Percentiles rank a stretch among this genome's conserved stretches.
Evolutionary conservation across 1,139 yeast genomes (phyloP).

Genomic region (Debaryomyces singareniensis): DNA sequence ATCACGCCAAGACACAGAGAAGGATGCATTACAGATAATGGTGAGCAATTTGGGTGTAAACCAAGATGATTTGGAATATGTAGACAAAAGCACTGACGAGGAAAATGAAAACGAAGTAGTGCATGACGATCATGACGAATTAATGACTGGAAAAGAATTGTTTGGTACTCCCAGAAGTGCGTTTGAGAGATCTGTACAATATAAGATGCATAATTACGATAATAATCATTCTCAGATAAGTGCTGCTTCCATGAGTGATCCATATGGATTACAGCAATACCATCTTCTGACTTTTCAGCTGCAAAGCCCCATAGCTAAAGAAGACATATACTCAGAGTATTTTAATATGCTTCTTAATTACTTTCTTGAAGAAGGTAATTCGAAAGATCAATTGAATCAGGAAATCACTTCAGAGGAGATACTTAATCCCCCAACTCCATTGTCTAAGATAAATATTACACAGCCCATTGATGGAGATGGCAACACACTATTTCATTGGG

Average conservation of each 20-base stretch:
- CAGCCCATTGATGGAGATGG: slow-evolving; percentile 91
- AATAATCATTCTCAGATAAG: background rate
- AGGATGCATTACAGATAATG: slow-evolving; percentile 33
- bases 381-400: slow-evolving; percentile 11
- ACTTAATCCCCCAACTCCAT: slow-evolving; percentile 37
- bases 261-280: slow-evolving; percentile 20
- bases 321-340: slow-evolving; percentile 28
- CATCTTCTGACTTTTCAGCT: slow-evolving; percentile 6
- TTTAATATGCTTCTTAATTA: slow-evolving; percentile 30
- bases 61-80: slow-evolving; percentile 34
- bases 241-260: slow-evolving; percentile 11
- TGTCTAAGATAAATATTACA: slow-evolving; percentile 52
- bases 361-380: slow-evolving; percentile 28
- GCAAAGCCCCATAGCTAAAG: slow-evolving; percentile 11
- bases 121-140: slow-evolving; percentile 22
- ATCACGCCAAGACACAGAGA: slow-evolving; percentile 38
- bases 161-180: slow-evolving; percentile 40
- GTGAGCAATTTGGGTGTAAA: slow-evolving; percentile 29
- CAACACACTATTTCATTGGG: slow-evolving; percentile 93
- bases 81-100: slow-evolving; percentile 16
- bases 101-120: slow-evolving; percentile 17
- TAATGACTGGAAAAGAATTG: slow-evolving; percentile 35
- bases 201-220: slow-evolving; percentile 3
- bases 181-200: slow-evolving; percentile 25
- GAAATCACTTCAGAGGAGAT: slow-evolving; percentile 26